Evolutionary conservation across 2,329 filamentous ascomycete genomes (phyloP).

Genomic region (Bipolaris victoriae): DNA sequence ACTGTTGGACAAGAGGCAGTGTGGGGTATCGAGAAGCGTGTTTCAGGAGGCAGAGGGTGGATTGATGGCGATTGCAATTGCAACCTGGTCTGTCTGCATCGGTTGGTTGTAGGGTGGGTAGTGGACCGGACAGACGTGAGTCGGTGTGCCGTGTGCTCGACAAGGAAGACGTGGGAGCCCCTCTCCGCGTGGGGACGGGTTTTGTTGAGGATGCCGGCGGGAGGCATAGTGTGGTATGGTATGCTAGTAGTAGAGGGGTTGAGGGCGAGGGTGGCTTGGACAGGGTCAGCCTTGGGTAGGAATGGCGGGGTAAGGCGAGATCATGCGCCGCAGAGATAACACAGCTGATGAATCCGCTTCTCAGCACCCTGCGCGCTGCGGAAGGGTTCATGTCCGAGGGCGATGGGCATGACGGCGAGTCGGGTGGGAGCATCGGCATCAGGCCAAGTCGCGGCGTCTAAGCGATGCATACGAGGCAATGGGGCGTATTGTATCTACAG

Average conservation of each 20-base stretch:
- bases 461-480: background rate
- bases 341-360: background rate
- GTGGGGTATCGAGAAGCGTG: conserved; percentile 4
- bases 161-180: background rate
- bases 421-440: background rate
- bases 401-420: background rate
- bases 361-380: background rate
- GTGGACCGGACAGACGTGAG: background rate
- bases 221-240: background rate
- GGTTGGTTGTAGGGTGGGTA: too few relatives aligned
- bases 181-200: background rate
- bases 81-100: background rate
- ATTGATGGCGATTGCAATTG: background rate
- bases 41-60: conserved; percentile 2
- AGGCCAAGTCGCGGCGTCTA: background rate
- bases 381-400: background rate
- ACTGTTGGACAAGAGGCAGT: conserved; percentile 1
- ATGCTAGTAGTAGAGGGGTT: background rate
- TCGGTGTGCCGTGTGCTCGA: background rate
- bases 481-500: background rate
- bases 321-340: background rate
- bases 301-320: conserved; percentile 12
- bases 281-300: background rate
- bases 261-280: conserved; percentile 1
- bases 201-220: conserved; percentile 2